Conservation (phyloP, 2,329 filamentous ascomycete species). For the Fusarium clavum region DNA sequence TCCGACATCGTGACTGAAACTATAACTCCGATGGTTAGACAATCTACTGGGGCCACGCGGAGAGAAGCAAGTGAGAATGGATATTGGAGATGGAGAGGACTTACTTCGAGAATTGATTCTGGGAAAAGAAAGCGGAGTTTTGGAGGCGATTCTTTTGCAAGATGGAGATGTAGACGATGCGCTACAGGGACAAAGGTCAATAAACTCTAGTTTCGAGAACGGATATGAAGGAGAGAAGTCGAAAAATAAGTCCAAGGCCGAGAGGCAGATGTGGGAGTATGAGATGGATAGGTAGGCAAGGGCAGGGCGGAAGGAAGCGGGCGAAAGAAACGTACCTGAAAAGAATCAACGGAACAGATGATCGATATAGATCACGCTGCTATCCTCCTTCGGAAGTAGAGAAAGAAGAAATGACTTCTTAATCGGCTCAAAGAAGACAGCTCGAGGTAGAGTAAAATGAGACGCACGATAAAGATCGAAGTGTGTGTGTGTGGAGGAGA, state of each 20-base stretch:
- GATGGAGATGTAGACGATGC: not conserved
- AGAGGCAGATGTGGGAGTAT: not conserved
- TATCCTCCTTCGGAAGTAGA: constrained; percentile 17
- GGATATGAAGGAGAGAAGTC: not conserved
- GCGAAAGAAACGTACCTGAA: constrained; percentile 13
- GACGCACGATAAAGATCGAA: not conserved
- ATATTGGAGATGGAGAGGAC: not conserved
- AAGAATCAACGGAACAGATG: constrained; percentile 8
- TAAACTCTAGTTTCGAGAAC: too few relatives aligned
- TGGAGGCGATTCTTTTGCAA: not conserved
- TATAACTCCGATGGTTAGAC: constrained; percentile 2
- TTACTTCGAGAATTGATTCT: not conserved
- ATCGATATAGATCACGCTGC: constrained; percentile 27
- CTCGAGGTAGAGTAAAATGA: not conserved
- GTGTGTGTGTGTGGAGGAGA: constrained; percentile 13
- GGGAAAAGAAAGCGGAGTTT: not conserved
- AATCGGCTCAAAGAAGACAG: not conserved
- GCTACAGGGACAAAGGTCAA: not conserved
- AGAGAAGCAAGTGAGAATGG: too few relatives aligned
- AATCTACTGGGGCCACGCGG: too few relatives aligned
- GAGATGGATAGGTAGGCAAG: not conserved
- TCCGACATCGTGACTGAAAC: constrained; percentile 15
- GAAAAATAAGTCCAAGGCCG: not conserved
- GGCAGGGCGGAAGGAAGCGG: not conserved
- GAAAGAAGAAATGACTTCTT: not conserved